Evolutionary conservation across 1,284 basidiomycete species (phyloP).

Genomic region (Papiliotrema nemorosa): DNA sequence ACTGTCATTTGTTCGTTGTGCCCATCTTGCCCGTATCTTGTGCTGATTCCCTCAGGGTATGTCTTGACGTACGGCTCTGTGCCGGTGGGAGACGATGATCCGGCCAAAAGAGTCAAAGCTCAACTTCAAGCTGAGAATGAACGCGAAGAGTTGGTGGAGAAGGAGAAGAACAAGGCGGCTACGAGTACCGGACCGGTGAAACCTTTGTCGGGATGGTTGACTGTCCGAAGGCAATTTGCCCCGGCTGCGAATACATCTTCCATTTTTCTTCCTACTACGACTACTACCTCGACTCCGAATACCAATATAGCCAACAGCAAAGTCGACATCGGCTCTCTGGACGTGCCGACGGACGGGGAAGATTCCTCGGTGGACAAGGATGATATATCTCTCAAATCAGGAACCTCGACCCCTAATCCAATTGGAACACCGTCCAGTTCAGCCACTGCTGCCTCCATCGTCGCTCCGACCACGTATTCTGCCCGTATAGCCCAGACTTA

Average conservation of each 20-base stretch:
- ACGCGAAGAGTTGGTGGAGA: constrained; percentile 24
- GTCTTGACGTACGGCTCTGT: constrained; percentile 64
- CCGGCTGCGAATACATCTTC: constrained; percentile 42
- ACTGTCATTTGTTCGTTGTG: constrained; percentile 51
- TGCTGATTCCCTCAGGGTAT: constrained; percentile 15
- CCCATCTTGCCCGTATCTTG: not conserved
- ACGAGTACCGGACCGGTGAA: constrained; percentile 11
- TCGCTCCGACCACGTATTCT: constrained; percentile 36
- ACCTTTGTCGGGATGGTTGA: constrained; percentile 68
- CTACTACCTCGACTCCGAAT: constrained; percentile 6
- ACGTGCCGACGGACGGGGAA: not conserved
- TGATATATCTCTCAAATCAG: constrained; percentile 4
- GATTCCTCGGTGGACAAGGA: not conserved
- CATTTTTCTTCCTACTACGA: constrained; percentile 56
- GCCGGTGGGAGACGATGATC: constrained; percentile 62
- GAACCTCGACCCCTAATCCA: constrained; percentile 53
- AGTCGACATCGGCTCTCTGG: constrained; percentile 1
- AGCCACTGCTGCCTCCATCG: not conserved
- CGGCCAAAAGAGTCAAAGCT: constrained; percentile 51
- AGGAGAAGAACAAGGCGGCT: not conserved
- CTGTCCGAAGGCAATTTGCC: constrained; percentile 74
- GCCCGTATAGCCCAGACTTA: constrained; percentile 39
- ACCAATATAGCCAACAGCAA: no score
- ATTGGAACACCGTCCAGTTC: constrained; percentile 58
- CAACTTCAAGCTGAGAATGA: constrained; percentile 30